A percentile compares a stretch with the other conserved stretches of the same genome.
phyloP scores from a whole-genome alignment of 164 flowering plant genomes.

The Sedum album region DNA sequence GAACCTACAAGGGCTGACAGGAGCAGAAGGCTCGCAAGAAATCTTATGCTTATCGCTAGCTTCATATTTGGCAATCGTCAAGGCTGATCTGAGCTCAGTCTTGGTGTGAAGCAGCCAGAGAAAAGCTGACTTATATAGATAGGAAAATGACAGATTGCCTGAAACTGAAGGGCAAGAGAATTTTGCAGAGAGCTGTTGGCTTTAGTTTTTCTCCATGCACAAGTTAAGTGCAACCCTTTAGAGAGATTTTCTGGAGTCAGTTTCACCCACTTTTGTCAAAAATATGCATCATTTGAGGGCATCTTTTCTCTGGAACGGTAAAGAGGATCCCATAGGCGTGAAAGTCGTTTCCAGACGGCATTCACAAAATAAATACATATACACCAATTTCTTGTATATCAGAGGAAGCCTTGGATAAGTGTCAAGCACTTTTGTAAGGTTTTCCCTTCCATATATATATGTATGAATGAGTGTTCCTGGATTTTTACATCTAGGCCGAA shows the following conservation, averaged over 20 bases:
- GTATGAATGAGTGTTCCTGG: not conserved
- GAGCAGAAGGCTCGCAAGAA: not conserved
- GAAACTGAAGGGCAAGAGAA: not conserved
- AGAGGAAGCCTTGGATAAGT: not conserved
- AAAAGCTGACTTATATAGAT: not conserved
- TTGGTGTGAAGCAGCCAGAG: not conserved
- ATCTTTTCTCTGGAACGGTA: not conserved
- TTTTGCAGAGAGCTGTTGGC: not conserved
- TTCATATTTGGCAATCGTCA: not conserved
- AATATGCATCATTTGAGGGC: not conserved
- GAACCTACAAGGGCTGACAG: not conserved
- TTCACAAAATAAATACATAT: not conserved
- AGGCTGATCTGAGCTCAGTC: not conserved
- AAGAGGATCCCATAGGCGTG: not conserved
- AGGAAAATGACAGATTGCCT: not conserved
- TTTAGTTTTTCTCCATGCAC: not conserved
- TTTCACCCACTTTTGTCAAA: too few relatives aligned
- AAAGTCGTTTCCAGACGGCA: not conserved
- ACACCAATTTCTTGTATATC: not conserved
- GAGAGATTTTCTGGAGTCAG: too few relatives aligned
- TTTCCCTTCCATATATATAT: conserved; percentile 1
- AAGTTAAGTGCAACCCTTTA: not conserved
- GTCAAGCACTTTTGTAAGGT: not conserved
- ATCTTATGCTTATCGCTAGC: not conserved
- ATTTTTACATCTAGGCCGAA: conserved; percentile 3